Evolutionary conservation across 2,329 filamentous ascomycete genomes (phyloP).

Genomic region (Alternaria metachromatica): DNA sequence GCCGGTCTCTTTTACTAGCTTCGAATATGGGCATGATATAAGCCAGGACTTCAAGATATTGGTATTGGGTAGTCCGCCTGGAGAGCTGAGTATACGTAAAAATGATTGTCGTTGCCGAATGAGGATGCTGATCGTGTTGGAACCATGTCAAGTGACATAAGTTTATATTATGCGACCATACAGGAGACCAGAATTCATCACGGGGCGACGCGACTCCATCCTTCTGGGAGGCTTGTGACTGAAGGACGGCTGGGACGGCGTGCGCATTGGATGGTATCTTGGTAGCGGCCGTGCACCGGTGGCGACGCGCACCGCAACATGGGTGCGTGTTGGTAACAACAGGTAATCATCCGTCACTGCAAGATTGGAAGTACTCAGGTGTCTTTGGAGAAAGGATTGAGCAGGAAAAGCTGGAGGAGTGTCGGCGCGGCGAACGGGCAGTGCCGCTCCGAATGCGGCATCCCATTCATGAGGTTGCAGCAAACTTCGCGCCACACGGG

Average conservation of each 20-base stretch:
- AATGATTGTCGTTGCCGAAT: background rate
- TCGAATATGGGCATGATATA: background rate
- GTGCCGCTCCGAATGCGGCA: background rate
- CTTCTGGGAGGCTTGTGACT: background rate
- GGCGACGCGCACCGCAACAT: background rate
- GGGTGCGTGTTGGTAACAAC: background rate
- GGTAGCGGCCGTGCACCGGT: background rate
- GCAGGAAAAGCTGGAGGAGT: fast-evolving
- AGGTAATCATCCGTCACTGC: background rate
- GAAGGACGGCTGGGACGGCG: background rate
- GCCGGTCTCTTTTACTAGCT: background rate
- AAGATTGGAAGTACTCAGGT: background rate
- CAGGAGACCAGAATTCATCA: background rate
- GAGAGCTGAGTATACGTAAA: background rate
- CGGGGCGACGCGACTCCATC: background rate
- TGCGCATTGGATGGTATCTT: background rate
- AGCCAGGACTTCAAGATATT: background rate
- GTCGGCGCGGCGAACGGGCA: background rate
- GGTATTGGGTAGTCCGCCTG: fast-evolving
- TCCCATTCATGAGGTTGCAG: background rate
- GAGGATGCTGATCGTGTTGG: background rate
- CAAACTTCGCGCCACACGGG: background rate
- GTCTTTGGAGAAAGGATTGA: background rate
- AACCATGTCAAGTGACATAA: background rate
- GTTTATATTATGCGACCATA: background rate